Conservation (phyloP, 2,329 filamentous ascomycete species). For the Claviceps cyperi region DNA sequence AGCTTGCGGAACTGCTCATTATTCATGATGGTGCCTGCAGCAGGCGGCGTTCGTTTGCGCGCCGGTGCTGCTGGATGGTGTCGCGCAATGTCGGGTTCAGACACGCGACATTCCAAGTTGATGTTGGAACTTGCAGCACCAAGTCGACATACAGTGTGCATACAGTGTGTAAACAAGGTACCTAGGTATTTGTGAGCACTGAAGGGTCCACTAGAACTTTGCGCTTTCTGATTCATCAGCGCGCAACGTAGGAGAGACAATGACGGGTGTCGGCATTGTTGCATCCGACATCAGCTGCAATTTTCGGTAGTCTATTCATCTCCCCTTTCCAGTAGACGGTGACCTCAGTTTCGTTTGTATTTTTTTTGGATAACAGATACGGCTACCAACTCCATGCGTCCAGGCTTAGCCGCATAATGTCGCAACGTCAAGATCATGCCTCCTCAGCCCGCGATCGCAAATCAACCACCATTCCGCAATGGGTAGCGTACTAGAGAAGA, state of each 20-base stretch:
- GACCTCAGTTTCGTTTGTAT: not conserved
- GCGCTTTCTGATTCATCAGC: not conserved
- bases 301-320: not conserved
- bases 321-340: not conserved
- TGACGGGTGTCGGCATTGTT: not conserved
- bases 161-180: not conserved
- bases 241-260: not conserved
- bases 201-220: not conserved
- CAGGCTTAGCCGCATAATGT: not conserved
- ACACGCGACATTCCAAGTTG: not conserved
- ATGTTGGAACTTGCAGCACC: not conserved
- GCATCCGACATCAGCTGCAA: too few species aligned
- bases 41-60: not conserved
- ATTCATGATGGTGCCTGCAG: conserved; percentile 49
- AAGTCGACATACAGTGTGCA: not conserved
- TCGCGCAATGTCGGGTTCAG: not conserved
- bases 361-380: not conserved
- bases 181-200: too few species aligned
- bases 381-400: not conserved
- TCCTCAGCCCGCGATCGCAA: not conserved
- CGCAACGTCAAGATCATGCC: not conserved
- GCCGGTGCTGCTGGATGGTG: not conserved
- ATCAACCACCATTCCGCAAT: conserved; percentile 21
- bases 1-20: conserved; percentile 88
- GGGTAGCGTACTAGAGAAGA: conserved; percentile 47